Base-by-base conservation (phyloP, 805 yeast species). In the Ogataea salicorniae region DNA sequence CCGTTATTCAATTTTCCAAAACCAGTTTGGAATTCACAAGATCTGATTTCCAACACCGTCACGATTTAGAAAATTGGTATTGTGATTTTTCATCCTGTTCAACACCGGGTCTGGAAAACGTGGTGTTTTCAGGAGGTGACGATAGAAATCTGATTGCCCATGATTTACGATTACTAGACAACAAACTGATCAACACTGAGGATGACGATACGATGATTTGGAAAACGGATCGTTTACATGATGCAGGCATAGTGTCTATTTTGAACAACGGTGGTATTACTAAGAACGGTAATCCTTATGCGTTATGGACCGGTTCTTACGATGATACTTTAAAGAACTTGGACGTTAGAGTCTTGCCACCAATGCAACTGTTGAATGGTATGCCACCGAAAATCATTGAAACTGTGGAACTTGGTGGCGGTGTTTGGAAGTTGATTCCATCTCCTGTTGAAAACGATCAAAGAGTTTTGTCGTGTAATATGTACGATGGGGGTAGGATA, bases 401-500 rank as follows among this genome's bases (percentile, higher is more conserved):
- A 14, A 68, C 70, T 39, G 63, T 71, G 29, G 76, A 83, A 41
- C 69, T 94, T 3, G 91, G 89, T 1, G 98, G 99, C 6, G 99
- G 99, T 1, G 98, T 92, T 3, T 92, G 99, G 99, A 72, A 96
- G 57, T 72, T 94, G 48, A 69, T 81, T 7, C 96, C 96, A 2
- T 51, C 55, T n/a, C 72, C 79, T 17, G 46, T 53, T 0, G 55
- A 59, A 4, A 55, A 60, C 14, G 72, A 71, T 34, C 67, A 77
- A 47, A 68, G 78, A 38, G 74, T 92, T 0, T 67, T 92, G 43
- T 81, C 83, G 0, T 91, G 97, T 63, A 89, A 97, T 60, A 94
- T 94, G 98, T 92, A 92, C 60, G 90, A 88, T 55, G 99, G 99
- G 16, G 96, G 96, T 1, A 73, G 90, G 48, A 70, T 91, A 0